phyloP scores from a whole-genome alignment of 176 grass and related monocot genomes.

The Hyparrhenia diplandra region DNA sequence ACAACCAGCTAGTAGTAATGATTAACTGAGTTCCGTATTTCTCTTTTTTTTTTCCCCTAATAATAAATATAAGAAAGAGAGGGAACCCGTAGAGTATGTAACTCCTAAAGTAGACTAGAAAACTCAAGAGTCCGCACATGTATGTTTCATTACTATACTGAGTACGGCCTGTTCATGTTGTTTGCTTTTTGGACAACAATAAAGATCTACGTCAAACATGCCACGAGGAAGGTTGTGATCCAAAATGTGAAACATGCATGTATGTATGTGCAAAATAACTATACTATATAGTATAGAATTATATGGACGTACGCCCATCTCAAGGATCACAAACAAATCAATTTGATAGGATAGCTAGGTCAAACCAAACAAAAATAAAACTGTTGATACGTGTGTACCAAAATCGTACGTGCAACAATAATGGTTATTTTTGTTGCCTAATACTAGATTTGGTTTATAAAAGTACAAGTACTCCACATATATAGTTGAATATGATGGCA shows the following conservation, averaged over 20 bases:
- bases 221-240: not conserved
- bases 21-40: too few species aligned
- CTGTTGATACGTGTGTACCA: not conserved
- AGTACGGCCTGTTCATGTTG: not conserved
- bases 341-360: not conserved
- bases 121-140: too few species aligned
- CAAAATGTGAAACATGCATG: not conserved
- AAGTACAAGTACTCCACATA: not conserved
- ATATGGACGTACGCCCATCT: too few species aligned
- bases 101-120: too few species aligned
- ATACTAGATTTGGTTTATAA: not conserved
- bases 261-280: not conserved
- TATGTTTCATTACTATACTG: too few species aligned
- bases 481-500: not conserved
- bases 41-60: too few species aligned
- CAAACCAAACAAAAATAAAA: not conserved
- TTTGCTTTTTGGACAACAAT: not conserved
- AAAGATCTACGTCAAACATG: too few species aligned
- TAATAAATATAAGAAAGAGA: too few species aligned
- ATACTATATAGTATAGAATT: not conserved
- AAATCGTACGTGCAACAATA: not conserved
- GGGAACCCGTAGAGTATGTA: too few species aligned
- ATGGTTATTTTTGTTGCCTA: too few species aligned
- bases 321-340: too few species aligned
- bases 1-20: too few species aligned